These are phyloP conservation scores for Aspergillus hiratsukae DNA, from an alignment of 2,329 filamentous ascomycete species.

Conservation along the genomic window DNA sequence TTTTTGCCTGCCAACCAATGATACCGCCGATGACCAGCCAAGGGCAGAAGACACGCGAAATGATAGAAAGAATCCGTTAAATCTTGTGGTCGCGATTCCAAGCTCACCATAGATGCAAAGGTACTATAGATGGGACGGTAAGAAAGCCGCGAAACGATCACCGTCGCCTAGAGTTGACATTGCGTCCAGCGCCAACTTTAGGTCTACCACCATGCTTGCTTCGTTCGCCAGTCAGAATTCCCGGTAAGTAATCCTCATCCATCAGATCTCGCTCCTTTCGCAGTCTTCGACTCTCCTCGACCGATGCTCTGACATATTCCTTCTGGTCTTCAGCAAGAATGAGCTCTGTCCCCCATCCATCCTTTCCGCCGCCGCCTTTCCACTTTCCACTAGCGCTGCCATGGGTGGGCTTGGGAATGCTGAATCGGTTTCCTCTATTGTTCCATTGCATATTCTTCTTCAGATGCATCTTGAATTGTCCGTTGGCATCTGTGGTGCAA, in stretches of 20 bases:
- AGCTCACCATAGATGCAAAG: neutral
- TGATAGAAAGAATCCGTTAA: slow-evolving; percentile 6
- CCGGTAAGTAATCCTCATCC: slow-evolving; percentile 90
- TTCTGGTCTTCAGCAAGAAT: slow-evolving; percentile 95
- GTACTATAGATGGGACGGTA: neutral
- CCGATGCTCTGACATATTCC: slow-evolving; percentile 68
- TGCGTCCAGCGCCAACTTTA: slow-evolving; percentile 78
- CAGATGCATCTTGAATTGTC: slow-evolving; percentile 78
- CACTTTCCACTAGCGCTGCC: slow-evolving; percentile 75
- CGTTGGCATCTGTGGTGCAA: slow-evolving; percentile 76
- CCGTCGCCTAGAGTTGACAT: slow-evolving; percentile 71
- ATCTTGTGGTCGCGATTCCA: slow-evolving; percentile 7
- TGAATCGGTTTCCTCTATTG: slow-evolving; percentile 85
- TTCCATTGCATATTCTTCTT: slow-evolving; percentile 97
- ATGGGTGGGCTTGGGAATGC: slow-evolving; percentile 82
- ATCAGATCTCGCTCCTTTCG: slow-evolving; percentile 75
- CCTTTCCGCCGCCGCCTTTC: slow-evolving; percentile 67
- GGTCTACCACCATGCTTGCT: slow-evolving; percentile 61
- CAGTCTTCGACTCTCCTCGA: slow-evolving; percentile 55
- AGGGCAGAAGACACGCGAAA: slow-evolving; percentile 1
- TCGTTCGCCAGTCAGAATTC: slow-evolving; percentile 76
- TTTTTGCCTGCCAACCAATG: neutral
- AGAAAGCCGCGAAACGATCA: slow-evolving; percentile 14
- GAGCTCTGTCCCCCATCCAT: slow-evolving; percentile 78
- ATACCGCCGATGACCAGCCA: neutral